Base-by-base conservation (phyloP, 148 eudicot genomes). In the Amaranthus cruentus region DNA sequence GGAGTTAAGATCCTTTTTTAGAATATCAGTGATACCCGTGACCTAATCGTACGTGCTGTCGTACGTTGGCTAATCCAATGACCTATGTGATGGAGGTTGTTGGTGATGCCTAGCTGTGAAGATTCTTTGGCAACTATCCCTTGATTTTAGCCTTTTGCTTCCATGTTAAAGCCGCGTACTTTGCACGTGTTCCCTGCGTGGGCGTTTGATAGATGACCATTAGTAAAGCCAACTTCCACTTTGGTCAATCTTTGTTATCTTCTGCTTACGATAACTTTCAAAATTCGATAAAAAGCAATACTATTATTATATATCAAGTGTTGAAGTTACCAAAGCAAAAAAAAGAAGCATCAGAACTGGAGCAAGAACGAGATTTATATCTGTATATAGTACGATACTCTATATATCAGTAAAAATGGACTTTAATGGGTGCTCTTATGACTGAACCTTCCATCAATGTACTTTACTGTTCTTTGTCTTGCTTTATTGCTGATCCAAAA, bases 271-370 rank as follows among this genome's bases (percentile, higher is more conserved):
- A 4, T 7, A 42, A 48, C 3, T 56, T 46, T 14, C 11, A 14
- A 47, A 44, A 70, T 14, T 6, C 4, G 4, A n/a, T 55, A 4
- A 18, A 7, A 67, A 50, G 14, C 73, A 46, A 14, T 44, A 4
- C 21, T 44, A 55, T 0, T 15, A 48, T n/a, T 15, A 15, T 15
- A 3, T 70, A 7, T 15, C 0, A 8, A 53, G 73, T 13, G 7
- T 5, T 55, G 73, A 70, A 46, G 73, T 70, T 55, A 55, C 70
- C n/a, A n/a, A 56, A 55, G 49, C 60, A 38, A 53, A 51, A 6
- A 4, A 18, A 42, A 42, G 13, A 6, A 56, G 51, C 46, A 7
- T 52, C 13, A 43, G 43, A 56, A 14, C 2, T 14, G 38, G 9
- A 56, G 8, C n/a, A 0, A 51, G 50, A 44, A 13, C 12, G 13